These are phyloP conservation scores for Termitomyces sp. DNA, from an alignment of 768 basidiomycete species.

Conservation along the genomic window DNA sequence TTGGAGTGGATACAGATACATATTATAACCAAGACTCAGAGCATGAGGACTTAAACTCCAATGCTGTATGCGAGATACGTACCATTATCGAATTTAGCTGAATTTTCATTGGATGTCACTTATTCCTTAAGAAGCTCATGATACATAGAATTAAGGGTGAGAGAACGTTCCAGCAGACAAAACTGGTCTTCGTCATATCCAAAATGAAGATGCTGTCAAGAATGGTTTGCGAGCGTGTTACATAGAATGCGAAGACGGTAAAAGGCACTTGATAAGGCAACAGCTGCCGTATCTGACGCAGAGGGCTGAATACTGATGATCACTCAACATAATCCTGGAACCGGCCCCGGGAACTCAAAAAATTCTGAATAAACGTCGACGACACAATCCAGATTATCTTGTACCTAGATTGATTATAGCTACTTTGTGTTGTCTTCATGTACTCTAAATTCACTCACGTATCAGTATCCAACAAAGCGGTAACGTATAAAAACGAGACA, in stretches of 20 bases:
- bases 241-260: neutral
- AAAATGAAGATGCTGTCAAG: neutral
- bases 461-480: neutral
- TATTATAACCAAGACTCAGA: conserved; percentile 2
- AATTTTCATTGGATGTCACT: too few relatives aligned
- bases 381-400: neutral
- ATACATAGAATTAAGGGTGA: neutral
- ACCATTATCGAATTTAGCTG: neutral
- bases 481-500: neutral
- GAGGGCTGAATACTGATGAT: neutral
- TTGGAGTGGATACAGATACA: conserved; percentile 76
- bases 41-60: neutral
- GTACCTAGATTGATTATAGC: neutral
- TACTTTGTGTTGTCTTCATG: conserved; percentile 4
- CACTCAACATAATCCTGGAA: neutral
- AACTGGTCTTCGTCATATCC: neutral
- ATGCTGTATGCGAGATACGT: neutral
- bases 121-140: too few relatives aligned
- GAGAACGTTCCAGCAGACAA: too few relatives aligned
- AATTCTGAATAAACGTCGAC: neutral
- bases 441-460: neutral
- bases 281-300: neutral
- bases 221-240: neutral
- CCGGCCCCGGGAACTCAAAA: neutral
- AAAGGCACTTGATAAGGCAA: neutral